Conservation (phyloP, 2,329 filamentous ascomycete genomes). For the Pyricularia sp. region DNA sequence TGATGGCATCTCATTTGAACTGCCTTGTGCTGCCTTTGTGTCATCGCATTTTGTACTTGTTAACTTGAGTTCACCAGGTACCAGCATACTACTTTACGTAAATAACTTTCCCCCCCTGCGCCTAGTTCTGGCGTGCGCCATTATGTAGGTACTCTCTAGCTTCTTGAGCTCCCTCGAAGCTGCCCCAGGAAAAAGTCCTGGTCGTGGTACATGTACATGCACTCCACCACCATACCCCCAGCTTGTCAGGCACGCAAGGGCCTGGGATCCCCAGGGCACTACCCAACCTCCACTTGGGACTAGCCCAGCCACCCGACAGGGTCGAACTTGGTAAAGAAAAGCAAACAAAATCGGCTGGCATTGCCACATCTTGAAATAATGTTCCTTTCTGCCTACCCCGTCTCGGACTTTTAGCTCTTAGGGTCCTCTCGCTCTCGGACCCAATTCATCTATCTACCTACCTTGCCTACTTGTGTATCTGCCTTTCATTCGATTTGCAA, state of each 20-base stretch:
- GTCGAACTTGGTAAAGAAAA: not conserved
- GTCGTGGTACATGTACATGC: too few relatives aligned
- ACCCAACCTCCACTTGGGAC: not conserved
- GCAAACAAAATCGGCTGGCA: not conserved
- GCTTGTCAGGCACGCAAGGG: too few relatives aligned
- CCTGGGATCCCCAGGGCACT: too few relatives aligned
- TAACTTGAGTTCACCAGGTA: not conserved
- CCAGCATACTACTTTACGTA: too few relatives aligned
- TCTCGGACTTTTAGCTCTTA: not conserved
- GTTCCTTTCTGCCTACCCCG: not conserved
- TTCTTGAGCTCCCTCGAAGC: not conserved
- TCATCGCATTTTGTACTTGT: not conserved
- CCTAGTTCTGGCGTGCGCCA: too few relatives aligned
- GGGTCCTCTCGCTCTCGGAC: not conserved
- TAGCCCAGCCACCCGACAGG: not conserved
- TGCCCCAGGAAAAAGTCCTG: not conserved
- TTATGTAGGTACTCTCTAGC: too few relatives aligned
- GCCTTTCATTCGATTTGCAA: not conserved
- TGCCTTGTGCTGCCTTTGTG: too few relatives aligned
- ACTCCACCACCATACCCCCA: not conserved
- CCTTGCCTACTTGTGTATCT: not conserved
- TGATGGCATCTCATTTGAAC: not conserved
- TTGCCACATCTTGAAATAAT: not conserved
- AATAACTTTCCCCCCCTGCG: too few relatives aligned
- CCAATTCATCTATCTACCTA: not conserved